Evolutionary conservation across 352 stramenopile species (phyloP), one percentile per base, ranked within the genome.

Genomic region (Sclerospora graminicola): DNA sequence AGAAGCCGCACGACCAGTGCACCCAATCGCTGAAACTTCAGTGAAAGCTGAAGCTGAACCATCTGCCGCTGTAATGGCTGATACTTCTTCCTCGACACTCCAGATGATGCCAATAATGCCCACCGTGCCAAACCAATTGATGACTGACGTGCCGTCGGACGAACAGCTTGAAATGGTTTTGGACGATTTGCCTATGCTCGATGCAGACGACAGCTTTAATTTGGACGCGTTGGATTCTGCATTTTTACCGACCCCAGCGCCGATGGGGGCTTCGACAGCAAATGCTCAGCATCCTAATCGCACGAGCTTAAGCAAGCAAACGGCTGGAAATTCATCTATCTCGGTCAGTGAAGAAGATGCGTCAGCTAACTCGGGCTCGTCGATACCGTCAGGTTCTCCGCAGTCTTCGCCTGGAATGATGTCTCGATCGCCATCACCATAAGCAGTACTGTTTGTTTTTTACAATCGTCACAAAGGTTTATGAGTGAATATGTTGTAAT

Each of bases 131-230:
- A 69, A 50, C 37, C 51, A 66, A 29, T 57, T 69, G 30, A 65
- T 65, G 35, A 39, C 27, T 1, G 60, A 57, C 19, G 64, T 84
- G n/a, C 57, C 68, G 5, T 84, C 75, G 2, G 68, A 87, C 24
- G 75, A 87, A 45, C 75, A 87, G 41, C 56, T 87, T 16, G 75
- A 87, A 33, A 69, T 76, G 45, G 75, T 56, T 27, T 60, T 87
- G 6, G 75, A 84, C 33, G 75, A 87, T 40, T 51, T 87, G 18
- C 75, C 75, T 18, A 75, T 87, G 56, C 68, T 87, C 14, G 72
- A 84, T 60, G 66, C 69, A 6, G 75, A 87, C 40, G 69, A 82
- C 33, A 75, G 67, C 41, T 59, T 87, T 24, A 61, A 65, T 47
- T 51, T 69, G 36, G 67, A 73, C 45, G 61, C 49, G 21, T 46